Conservation (phyloP, 2,329 filamentous ascomycete species). For the Xylariaceae sp. region DNA sequence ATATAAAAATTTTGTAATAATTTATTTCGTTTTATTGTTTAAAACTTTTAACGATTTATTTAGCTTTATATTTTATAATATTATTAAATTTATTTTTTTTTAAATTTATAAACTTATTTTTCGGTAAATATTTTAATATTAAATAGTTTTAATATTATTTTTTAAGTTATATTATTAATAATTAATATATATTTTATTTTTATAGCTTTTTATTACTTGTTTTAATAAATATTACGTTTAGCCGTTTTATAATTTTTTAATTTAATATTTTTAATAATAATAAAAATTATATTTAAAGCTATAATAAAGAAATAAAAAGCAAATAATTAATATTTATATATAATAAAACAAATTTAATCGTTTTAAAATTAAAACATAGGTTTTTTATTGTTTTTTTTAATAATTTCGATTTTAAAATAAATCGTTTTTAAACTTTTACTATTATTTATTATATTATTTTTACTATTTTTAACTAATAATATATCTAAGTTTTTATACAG, state of each 20-base stretch:
- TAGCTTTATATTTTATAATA: constrained; percentile 7
- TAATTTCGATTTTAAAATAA: constrained; percentile 4
- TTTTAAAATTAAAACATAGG: neutral
- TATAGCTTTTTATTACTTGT: constrained; percentile 6
- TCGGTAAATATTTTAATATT: constrained; percentile 4
- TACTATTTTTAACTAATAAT: no score
- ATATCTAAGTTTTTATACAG: neutral
- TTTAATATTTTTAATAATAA: neutral
- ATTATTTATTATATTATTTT: no score
- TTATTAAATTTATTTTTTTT: constrained; percentile 5
- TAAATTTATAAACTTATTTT: constrained; percentile 10
- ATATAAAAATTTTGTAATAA: constrained; percentile 6
- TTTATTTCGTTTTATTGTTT: constrained; percentile 6
- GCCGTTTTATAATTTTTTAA: neutral
- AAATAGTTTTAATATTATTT: constrained; percentile 1
- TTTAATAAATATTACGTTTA: constrained; percentile 1
- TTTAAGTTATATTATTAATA: constrained; percentile 8
- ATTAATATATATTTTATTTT: neutral
- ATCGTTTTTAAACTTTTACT: neutral
- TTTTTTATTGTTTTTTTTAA: constrained; percentile 1
- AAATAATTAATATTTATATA: neutral
- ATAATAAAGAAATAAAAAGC: neutral
- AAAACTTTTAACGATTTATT: constrained; percentile 8
- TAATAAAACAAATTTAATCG: neutral
- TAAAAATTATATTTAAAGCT: neutral